A percentile compares a stretch with the other conserved stretches of the same genome.
phyloP scores from a whole-genome alignment of 768 basidiomycete species.

The Lentinus tigrinus region DNA sequence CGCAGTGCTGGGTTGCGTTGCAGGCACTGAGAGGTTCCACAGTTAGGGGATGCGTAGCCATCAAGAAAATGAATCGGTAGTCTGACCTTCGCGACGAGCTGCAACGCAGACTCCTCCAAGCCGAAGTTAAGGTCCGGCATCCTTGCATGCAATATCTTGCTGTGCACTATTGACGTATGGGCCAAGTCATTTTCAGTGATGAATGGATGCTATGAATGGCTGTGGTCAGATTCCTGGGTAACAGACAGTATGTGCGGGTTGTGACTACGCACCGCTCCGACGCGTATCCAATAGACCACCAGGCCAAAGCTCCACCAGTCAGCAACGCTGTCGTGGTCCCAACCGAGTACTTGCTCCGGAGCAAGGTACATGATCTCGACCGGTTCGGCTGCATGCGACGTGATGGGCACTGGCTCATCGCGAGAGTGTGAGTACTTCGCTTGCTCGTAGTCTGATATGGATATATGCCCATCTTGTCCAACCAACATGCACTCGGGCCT shows the following conservation, averaged over 20 bases:
- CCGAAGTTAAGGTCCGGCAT: constrained; percentile 27
- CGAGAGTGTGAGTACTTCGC: constrained; percentile 24
- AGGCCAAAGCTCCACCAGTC: constrained; percentile 64
- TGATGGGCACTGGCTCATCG: neutral
- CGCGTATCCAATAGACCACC: constrained; percentile 46
- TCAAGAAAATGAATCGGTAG: neutral
- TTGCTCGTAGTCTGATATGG: constrained; percentile 43
- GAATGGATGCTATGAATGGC: constrained; percentile 42
- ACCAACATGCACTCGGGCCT: constrained; percentile 46
- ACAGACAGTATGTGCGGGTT: neutral
- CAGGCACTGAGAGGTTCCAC: constrained; percentile 41
- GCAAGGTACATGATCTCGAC: constrained; percentile 36
- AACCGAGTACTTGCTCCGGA: constrained; percentile 55
- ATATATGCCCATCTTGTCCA: constrained; percentile 43
- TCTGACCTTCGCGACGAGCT: constrained; percentile 47
- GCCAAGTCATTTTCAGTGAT: constrained; percentile 13
- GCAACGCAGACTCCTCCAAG: constrained; percentile 33
- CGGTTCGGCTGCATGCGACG: neutral
- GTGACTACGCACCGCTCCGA: constrained; percentile 45
- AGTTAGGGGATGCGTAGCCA: neutral
- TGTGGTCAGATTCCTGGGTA: neutral
- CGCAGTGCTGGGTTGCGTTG: constrained; percentile 55
- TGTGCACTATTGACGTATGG: constrained; percentile 30
- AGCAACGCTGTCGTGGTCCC: constrained; percentile 50
- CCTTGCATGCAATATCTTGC: constrained; percentile 34